Percentiles rank a stretch among this genome's conserved stretches.
These are phyloP conservation scores for Sphaerosporella brunnea DNA, from an alignment of 495 filamentous ascomycete genomes.

Conservation along the genomic window DNA sequence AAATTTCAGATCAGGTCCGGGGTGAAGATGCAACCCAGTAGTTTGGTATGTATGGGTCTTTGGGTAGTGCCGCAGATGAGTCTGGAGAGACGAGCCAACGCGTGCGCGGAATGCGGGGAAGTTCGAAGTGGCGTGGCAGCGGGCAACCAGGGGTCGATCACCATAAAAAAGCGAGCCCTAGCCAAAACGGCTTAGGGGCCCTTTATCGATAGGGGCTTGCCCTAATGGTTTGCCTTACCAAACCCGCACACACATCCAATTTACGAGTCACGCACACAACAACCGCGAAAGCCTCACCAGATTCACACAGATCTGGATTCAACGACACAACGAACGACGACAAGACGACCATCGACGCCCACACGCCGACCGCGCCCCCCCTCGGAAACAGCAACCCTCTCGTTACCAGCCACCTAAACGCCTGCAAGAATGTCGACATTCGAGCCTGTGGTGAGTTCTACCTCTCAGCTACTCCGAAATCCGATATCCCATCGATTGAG, in stretches of 20 bases:
- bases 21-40: too few relatives aligned
- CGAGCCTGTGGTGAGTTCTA: conserved; percentile 77
- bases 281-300: conserved; percentile 16
- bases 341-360: conserved; percentile 18
- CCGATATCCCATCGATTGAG: neutral
- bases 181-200: too few relatives aligned
- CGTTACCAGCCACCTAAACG: conserved; percentile 27
- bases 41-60: too few relatives aligned
- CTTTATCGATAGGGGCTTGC: conserved; percentile 17
- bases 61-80: too few relatives aligned
- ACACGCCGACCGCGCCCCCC: conserved; percentile 20
- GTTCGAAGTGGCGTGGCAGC: too few relatives aligned
- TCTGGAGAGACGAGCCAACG: too few relatives aligned
- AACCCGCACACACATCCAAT: neutral
- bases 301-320: conserved; percentile 7
- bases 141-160: too few relatives aligned
- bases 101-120: too few relatives aligned
- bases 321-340: conserved; percentile 18
- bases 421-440: conserved; percentile 86
- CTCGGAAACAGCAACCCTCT: conserved; percentile 23
- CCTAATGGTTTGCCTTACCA: conserved; percentile 5
- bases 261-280: conserved; percentile 9
- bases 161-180: too few relatives aligned
- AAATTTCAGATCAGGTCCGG: too few relatives aligned
- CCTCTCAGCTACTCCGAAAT: conserved; percentile 7